phyloP scores from a whole-genome alignment of 2,329 filamentous ascomycete species.

The Lachnellula occidentalis region DNA sequence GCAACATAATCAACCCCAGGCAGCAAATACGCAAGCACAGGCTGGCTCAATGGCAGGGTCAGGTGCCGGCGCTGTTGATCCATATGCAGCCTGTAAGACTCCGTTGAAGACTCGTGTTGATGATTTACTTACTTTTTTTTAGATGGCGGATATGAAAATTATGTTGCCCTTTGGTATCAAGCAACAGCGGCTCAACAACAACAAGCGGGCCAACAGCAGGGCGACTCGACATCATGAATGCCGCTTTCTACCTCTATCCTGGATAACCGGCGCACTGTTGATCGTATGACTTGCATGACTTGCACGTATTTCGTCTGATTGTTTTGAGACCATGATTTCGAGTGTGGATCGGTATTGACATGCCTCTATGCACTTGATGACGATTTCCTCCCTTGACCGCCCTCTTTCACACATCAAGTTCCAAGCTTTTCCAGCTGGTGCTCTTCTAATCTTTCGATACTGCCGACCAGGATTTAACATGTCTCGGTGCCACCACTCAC shows the following conservation, averaged over 20 bases:
- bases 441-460: constrained; percentile 7
- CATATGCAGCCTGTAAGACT: constrained; percentile 68
- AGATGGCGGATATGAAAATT: constrained; percentile 79
- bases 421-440: constrained; percentile 1
- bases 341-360: constrained; percentile 29
- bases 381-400: constrained; percentile 16
- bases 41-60: constrained; percentile 37
- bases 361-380: constrained; percentile 30
- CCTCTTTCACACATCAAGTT: constrained; percentile 20
- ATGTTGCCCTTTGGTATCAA: constrained; percentile 76
- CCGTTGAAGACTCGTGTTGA: constrained; percentile 17
- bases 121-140: constrained; percentile 17
- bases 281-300: constrained; percentile 31
- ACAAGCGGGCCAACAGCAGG: constrained; percentile 29
- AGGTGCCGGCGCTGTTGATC: constrained; percentile 46
- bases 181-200: constrained; percentile 56
- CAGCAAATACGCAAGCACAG: constrained; percentile 31
- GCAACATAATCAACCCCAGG: constrained; percentile 35
- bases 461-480: constrained; percentile 15
- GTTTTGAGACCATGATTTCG: constrained; percentile 32
- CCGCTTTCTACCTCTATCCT: constrained; percentile 18
- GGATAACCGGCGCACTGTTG: constrained; percentile 26
- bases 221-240: constrained; percentile 33
- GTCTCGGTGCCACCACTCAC: constrained; percentile 2
- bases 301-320: constrained; percentile 25